Base-by-base conservation (phyloP, 2,329 filamentous ascomycete genomes). In the Colletotrichum sojae region DNA sequence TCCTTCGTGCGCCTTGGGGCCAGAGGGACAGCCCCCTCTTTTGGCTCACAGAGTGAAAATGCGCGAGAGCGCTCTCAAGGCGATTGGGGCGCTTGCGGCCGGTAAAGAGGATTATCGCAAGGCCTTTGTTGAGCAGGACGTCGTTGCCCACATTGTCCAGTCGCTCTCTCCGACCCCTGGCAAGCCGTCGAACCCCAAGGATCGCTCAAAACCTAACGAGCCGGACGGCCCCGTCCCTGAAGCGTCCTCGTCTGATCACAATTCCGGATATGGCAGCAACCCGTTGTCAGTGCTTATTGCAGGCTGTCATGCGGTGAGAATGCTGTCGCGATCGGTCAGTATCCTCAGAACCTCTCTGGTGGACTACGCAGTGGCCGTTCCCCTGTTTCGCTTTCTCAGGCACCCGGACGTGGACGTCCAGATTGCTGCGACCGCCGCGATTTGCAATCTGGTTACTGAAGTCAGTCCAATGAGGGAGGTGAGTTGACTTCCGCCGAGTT, bases 381-480 rank as follows among this genome's bases (percentile, higher is more conserved):
- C 95, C 4, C 83, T 97, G 8, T 92, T 95, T 73, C 84, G 85
- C 36, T 89, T 98, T 53, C 85, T 98, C 72, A 89, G 86, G 66
- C 92, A 96, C 78, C 85, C 87, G 6, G 89, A 96, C 73, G 82
- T 94, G 39, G 90, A 95, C 60, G 91, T 98, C 5, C 92, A 95
- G 76, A 91, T 96, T 76, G 94, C 94, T 56, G 94, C 95, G 6
- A 97, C 94, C 0, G 91, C 92, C 43, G 91, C 92, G 6, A 88
- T 97, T 46, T 94, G 91, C 74, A 99, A 99, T 78, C 81, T 99
- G 56, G 88, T 97, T 6, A 85, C 94, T 54, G 94, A 97, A 71
- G 93, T 97, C 74, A 98, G 95, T 76, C 95, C 96, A 1, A 94
- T 98, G 89, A 91, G 94, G 79, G 90, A 94, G 78, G 94, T 95